Evolutionary conservation across 1,284 basidiomycete genomes (phyloP), one percentile per base, ranked within the genome.

Genomic region (Leucoagaricus sp.): DNA sequence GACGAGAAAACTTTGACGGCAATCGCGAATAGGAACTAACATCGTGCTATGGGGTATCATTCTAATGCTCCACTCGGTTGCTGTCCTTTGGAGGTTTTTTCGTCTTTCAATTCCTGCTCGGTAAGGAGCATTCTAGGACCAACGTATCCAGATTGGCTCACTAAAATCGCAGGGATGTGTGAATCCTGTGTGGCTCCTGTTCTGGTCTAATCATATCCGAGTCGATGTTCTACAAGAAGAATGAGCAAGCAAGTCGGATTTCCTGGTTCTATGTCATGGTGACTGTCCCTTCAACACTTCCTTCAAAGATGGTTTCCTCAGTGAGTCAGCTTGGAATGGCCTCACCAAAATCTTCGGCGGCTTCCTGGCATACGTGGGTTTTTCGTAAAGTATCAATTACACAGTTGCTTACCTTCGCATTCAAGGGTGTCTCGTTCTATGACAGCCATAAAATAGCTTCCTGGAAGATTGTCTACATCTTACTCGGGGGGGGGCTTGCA

Each of bases 201-300:
- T 59, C 72, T 88, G 29, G 82, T 89, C 63, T 87, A 45, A 78
- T 86, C 49, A 80, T 88, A 33, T 81, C 82, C 5, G n/a, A n/a
- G n/a, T n/a, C n/a, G n/a, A 86, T 85, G 80, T 87, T 86, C 66
- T 87, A 87, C 67, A 85, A 83, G 71, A 87, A 86, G 69, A 73
- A 85, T 52, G 86, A 88, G 62, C 86, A 88, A 78, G 82, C 80
- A 0, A 76, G 71, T 13, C 74, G 86, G 19, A 82, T 87, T 19
- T 80, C 84, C 2, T 86, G 82, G 78, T 87, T 87, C 68, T 88
- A 86, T 68, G 75, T 86, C 40, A 87, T 86, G 84, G 84, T 83
- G 61, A 58, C 70, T 60, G 6, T 34, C 29, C 31, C 17, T 12
- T 23, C 26, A 23, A 3, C n/a, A n/a, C n/a, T n/a, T n/a, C n/a